Conservation (phyloP, 345 rosid genomes). For the Salix dunnii region DNA sequence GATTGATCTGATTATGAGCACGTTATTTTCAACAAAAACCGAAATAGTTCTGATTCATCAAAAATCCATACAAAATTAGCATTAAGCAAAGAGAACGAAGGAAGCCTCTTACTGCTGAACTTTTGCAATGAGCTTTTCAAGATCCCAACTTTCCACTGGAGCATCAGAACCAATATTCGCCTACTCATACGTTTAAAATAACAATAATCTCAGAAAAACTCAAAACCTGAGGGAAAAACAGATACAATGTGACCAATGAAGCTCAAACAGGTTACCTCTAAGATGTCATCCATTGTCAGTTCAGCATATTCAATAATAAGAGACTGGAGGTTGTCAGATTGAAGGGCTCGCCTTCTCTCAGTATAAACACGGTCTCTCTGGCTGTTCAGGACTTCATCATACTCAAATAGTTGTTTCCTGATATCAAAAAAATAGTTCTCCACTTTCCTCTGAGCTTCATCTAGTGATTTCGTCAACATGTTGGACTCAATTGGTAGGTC, state of each 20-base stretch:
- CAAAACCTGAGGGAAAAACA: not conserved
- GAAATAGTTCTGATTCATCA: not conserved
- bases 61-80: constrained; percentile 2
- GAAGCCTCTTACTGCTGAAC: constrained; percentile 67
- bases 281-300: constrained; percentile 92
- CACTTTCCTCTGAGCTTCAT: constrained; percentile 97
- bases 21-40: not conserved
- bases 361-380: constrained; percentile 96
- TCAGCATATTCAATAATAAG: constrained; percentile 94
- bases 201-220: constrained; percentile 1
- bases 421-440: constrained; percentile 95
- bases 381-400: constrained; percentile 92
- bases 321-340: constrained; percentile 75
- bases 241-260: not conserved
- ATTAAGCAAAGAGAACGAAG: constrained; percentile 5
- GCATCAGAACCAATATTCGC: constrained; percentile 80
- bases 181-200: constrained; percentile 29
- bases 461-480: constrained; percentile 92
- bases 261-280: constrained; percentile 54
- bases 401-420: constrained; percentile 87
- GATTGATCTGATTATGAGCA: not conserved
- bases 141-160: constrained; percentile 79
- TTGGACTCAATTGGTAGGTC: constrained; percentile 92
- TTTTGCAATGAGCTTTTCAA: constrained; percentile 86
- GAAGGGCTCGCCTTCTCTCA: constrained; percentile 92